Percentiles rank a stretch among this genome's conserved stretches.
These are phyloP conservation scores for Tulasnella sp. DNA, from an alignment of 768 basidiomycete species.

Conservation along the genomic window DNA sequence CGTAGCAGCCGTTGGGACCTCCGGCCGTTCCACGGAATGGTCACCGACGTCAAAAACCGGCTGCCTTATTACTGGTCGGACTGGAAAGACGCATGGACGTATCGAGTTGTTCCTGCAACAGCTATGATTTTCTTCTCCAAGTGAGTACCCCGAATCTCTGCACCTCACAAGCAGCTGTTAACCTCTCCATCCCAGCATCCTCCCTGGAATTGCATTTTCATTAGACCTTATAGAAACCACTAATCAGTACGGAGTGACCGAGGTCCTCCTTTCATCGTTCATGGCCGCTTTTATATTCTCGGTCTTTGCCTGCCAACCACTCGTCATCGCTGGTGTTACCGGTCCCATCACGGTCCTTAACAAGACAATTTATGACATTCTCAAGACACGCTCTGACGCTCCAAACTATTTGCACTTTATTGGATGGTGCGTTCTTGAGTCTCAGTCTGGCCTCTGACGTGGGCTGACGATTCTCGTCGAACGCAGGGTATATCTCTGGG, in stretches of 20 bases:
- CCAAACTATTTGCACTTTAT: conserved; percentile 81
- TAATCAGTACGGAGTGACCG: conserved; percentile 81
- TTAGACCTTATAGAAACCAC: conserved; percentile 90
- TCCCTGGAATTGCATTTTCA: conserved; percentile 89
- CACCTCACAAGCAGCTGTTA: not conserved
- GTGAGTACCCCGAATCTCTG: no score
- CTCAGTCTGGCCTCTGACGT: no score
- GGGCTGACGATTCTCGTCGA: no score
- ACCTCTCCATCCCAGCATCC: conserved; percentile 44
- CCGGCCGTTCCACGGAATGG: conserved; percentile 50
- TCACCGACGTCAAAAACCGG: conserved; percentile 61
- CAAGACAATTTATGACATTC: conserved; percentile 79
- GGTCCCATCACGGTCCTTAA: conserved; percentile 92
- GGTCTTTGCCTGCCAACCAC: conserved; percentile 81
- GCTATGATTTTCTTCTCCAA: conserved; percentile 83
- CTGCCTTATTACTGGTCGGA: conserved; percentile 77
- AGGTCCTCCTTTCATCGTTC: conserved; percentile 73
- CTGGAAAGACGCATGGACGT: conserved; percentile 91
- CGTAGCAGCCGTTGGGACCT: conserved; percentile 1
- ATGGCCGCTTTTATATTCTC: conserved; percentile 88
- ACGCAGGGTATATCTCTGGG: conserved; percentile 71
- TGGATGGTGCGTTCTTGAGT: conserved; percentile 59
- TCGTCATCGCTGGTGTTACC: conserved; percentile 89
- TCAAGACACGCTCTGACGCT: conserved; percentile 51
- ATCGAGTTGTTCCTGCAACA: conserved; percentile 82